phyloP scores from a whole-genome alignment of 2,329 filamentous ascomycete species.

The Botrytis tulipae region DNA sequence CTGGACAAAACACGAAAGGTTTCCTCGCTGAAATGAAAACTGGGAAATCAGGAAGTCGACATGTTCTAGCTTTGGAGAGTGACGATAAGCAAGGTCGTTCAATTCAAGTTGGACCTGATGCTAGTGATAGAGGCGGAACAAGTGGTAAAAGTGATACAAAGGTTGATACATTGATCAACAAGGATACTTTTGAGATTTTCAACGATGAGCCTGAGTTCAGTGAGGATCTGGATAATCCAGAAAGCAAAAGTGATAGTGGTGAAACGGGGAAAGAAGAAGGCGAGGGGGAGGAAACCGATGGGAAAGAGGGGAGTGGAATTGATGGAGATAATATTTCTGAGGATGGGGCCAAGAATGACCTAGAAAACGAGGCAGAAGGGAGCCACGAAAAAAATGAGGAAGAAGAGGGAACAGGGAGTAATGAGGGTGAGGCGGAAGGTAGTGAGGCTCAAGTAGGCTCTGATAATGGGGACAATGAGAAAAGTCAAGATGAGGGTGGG shows the following conservation, averaged over 20 bases:
- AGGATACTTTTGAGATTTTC: not conserved
- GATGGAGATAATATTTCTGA: not conserved
- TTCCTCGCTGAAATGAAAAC: no score
- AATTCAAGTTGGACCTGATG: not conserved
- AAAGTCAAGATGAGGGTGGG: no score
- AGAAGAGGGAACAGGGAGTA: not conserved
- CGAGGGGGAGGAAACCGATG: not conserved
- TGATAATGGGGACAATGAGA: no score
- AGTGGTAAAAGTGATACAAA: not conserved
- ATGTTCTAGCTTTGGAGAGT: no score
- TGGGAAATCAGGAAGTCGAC: no score
- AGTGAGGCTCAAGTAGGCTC: no score
- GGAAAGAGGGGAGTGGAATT: not conserved
- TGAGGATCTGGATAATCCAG: not conserved
- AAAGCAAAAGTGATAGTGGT: not conserved
- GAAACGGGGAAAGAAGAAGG: rapidly evolving
- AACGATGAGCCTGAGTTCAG: not conserved
- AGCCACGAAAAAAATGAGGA: not conserved
- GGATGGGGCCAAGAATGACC: not conserved
- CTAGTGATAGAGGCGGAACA: not conserved
- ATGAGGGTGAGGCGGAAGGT: no score
- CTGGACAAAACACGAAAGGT: no score
- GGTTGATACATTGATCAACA: not conserved
- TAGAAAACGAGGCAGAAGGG: not conserved
- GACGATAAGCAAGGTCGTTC: not conserved